Evolutionary conservation across 345 rosid species (phyloP).

Genomic region (Hypericum androsaemum): DNA sequence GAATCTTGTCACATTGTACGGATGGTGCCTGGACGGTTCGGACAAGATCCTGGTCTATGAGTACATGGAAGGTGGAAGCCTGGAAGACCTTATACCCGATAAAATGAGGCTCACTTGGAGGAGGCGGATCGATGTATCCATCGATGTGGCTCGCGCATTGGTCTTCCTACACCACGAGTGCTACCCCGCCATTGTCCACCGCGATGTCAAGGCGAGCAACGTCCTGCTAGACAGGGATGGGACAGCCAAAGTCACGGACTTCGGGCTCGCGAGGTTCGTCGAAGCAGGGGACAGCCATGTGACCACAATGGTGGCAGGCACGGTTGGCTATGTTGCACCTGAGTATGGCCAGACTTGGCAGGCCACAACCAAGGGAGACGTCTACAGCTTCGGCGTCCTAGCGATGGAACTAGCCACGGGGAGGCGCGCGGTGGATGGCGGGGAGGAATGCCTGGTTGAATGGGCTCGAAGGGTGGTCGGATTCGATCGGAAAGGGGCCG

Average conservation of each 20-base stretch:
- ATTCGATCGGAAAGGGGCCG: conserved; percentile 16
- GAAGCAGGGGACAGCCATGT: conserved; percentile 73
- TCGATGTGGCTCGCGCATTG: conserved; percentile 60
- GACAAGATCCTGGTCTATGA: conserved; percentile 77
- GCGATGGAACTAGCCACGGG: conserved; percentile 84
- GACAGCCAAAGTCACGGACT: conserved; percentile 73
- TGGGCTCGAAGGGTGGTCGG: conserved; percentile 69
- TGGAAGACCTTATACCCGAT: conserved; percentile 71
- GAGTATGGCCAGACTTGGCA: conserved; percentile 94
- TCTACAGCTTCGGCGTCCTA: conserved; percentile 80
- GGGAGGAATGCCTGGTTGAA: conserved; percentile 85
- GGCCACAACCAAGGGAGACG: conserved; percentile 91
- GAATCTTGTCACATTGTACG: conserved; percentile 76
- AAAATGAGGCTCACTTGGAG: conserved; percentile 50
- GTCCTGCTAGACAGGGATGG: conserved; percentile 65
- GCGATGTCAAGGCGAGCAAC: conserved; percentile 94
- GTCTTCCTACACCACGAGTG: conserved; percentile 89
- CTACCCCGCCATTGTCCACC: conserved; percentile 74
- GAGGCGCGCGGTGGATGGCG: conserved; percentile 82
- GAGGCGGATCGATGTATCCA: conserved; percentile 49
- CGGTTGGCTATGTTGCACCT: conserved; percentile 88
- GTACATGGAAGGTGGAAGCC: conserved; percentile 82
- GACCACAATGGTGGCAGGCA: conserved; percentile 86
- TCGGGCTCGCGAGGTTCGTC: conserved; percentile 76
- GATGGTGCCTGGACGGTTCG: conserved; percentile 76